Conservation (phyloP, 805 yeast species). For the Pichia sporocuriosa region DNA sequence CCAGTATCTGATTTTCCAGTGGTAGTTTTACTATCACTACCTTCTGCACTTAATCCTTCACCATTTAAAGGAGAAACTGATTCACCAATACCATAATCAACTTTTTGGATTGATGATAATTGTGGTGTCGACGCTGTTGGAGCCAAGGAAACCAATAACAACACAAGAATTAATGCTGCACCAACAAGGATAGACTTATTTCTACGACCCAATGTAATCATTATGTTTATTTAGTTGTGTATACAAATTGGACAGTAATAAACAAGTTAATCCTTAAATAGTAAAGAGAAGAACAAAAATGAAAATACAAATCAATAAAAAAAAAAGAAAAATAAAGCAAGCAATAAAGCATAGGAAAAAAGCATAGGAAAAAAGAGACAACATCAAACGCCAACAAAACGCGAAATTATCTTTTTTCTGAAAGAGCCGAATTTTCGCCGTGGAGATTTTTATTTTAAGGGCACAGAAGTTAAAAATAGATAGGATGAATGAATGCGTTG, state of each 20-base stretch:
- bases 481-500: no score
- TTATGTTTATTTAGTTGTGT: neutral
- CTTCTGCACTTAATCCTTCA: slow-evolving; percentile 1
- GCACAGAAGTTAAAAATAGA: no score
- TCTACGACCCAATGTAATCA: slow-evolving; percentile 13
- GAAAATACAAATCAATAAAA: no score
- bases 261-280: neutral
- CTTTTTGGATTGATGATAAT: slow-evolving; percentile 4
- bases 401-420: no score
- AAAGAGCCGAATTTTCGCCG: no score
- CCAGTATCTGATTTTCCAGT: neutral
- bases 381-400: no score
- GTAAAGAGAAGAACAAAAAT: no score
- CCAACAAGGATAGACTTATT: slow-evolving; percentile 11
- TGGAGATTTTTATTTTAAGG: no score
- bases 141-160: slow-evolving; percentile 3
- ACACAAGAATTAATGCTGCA: slow-evolving; percentile 4
- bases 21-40: neutral
- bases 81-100: slow-evolving; percentile 9
- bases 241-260: neutral
- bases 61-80: slow-evolving; percentile 7
- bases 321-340: no score
- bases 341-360: no score
- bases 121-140: neutral
- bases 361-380: no score